Evolutionary conservation across 805 yeast genomes (phyloP).

Genomic region (Teunomyces cretensis): DNA sequence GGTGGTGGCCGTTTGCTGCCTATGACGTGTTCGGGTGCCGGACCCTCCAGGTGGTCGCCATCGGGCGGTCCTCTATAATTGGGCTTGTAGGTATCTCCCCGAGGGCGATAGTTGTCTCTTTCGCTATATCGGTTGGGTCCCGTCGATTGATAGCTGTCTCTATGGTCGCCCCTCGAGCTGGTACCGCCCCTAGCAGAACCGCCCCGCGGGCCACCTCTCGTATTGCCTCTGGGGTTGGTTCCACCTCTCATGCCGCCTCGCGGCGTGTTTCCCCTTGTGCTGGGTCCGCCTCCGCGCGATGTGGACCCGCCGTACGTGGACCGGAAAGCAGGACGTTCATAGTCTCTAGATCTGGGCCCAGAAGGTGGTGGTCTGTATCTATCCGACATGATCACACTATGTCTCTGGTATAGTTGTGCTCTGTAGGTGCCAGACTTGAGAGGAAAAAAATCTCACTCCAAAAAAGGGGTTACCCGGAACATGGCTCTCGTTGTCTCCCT

Average conservation of each 20-base stretch:
- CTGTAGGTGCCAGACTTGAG: neutral
- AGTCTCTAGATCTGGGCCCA: conserved; percentile 25
- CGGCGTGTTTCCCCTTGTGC: neutral
- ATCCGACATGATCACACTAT: conserved; percentile 28
- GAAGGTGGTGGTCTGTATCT: conserved; percentile 31
- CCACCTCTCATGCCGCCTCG: conserved; percentile 10
- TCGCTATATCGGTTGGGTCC: conserved; percentile 23
- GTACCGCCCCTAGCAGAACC: neutral
- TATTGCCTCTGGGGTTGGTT: conserved; percentile 2
- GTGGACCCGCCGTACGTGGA: neutral
- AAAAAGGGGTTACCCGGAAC: conserved; percentile 1
- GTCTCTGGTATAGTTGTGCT: neutral
- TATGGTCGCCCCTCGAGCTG: neutral
- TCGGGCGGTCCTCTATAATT: neutral
- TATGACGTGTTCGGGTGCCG: neutral
- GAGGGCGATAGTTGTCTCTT: conserved; percentile 23
- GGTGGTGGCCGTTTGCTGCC: conserved; percentile 10
- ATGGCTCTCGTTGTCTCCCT: neutral
- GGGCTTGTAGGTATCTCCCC: conserved; percentile 10
- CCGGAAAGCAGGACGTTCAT: conserved; percentile 5
- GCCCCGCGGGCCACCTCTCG: neutral
- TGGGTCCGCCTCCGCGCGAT: neutral
- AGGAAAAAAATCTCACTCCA: conserved; percentile 3
- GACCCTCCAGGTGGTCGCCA: neutral
- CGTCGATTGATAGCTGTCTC: conserved; percentile 6